These are phyloP conservation scores for Helotiales sp. DNA, from an alignment of 2,329 filamentous ascomycete species.

Conservation along the genomic window DNA sequence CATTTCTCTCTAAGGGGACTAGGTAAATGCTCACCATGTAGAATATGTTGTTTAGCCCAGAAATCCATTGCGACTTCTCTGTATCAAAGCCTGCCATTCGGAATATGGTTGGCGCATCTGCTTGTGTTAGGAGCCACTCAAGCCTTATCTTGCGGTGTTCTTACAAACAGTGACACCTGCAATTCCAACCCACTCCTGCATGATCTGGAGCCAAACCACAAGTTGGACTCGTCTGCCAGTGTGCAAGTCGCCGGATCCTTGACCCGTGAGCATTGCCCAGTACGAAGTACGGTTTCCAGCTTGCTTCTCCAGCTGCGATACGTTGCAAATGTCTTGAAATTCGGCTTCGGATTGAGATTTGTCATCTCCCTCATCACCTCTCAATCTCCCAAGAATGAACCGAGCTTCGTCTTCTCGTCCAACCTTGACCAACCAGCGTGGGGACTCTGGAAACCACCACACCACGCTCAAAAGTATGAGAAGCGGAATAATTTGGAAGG, in stretches of 20 bases:
- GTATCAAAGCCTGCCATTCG: constrained; percentile 68
- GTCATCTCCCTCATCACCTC: constrained; percentile 60
- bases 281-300: constrained; percentile 60
- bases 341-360: constrained; percentile 62
- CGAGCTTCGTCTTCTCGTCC: constrained; percentile 46
- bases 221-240: constrained; percentile 71
- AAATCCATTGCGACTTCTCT: constrained; percentile 66
- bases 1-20: constrained; percentile 44
- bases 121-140: neutral
- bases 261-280: constrained; percentile 68
- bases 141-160: constrained; percentile 15
- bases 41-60: constrained; percentile 60
- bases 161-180: constrained; percentile 67
- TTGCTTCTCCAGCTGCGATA: constrained; percentile 65
- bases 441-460: constrained; percentile 46
- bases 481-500: constrained; percentile 44
- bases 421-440: constrained; percentile 47
- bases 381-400: constrained; percentile 56
- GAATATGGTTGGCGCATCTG: constrained; percentile 56
- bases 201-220: constrained; percentile 73
- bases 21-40: constrained; percentile 53
- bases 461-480: constrained; percentile 44
- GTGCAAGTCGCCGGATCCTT: constrained; percentile 68
- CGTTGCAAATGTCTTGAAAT: constrained; percentile 69
- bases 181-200: constrained; percentile 74